Evolutionary conservation across 164 flowering plant species (phyloP), one percentile per base, ranked within the genome.

Genomic region (Dillenia turbinata): DNA sequence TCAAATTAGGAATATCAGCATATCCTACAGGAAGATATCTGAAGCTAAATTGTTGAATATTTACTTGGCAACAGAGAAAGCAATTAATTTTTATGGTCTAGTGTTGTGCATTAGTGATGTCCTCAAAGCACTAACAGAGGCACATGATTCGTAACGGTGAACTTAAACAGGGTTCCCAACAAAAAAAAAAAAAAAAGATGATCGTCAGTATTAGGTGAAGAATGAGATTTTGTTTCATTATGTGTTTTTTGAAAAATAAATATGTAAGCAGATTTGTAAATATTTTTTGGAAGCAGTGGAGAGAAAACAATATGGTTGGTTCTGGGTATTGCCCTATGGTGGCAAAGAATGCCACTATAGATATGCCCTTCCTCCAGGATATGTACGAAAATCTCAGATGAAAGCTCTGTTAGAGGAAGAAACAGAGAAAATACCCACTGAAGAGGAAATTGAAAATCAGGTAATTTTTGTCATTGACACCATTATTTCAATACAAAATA

Each of bases 261-360:
- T 49, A 8, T n/a, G 44, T 59, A 24, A 16, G 63, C 82, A 94
- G 97, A 96, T 91, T 26, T 94, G 99, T 69, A 94, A 91, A 74
- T 66, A 83, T 80, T 94, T 94, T 69, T 64, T 91, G 77, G 99
- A 94, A 9, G 99, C 97, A 65, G 99, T 94, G 65, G 99, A 94
- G 76, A 94, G 81, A 80, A 94, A 94, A 71, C 99, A 94, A 57
- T 91, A 94, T 81, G 99, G 99, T 48, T 94, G 97, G 97, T 91
- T 94, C 65, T 94, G 98, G 98, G 84, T 49, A 54, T 94, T 97
- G 67, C 99, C 99, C 50, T 91, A 91, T 82, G 99, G 97, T 64
- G 81, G 84, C 24, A 87, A 83, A 79, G 86, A 83, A 1, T 94
- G 98, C 59, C 87, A 81, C 56, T 91, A 94, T 67, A 85, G 98